Base-by-base conservation (phyloP, 139 green algal species). In the Ettlia oleoabundans region DNA sequence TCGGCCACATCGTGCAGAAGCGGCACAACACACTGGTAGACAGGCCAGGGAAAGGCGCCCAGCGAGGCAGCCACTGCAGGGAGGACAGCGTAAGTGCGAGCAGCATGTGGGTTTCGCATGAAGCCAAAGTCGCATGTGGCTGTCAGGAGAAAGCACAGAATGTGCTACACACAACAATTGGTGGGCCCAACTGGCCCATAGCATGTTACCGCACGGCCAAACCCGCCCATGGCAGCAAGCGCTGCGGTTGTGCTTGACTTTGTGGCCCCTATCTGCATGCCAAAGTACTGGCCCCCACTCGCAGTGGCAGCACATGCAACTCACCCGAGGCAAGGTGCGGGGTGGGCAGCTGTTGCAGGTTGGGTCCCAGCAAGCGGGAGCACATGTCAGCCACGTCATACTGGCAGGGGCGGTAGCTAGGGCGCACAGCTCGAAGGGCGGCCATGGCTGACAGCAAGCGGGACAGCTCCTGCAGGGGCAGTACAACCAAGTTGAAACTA, bases 21-120 rank as follows among this genome's bases (percentile, higher is more conserved):
- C 24, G 73, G 73, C 52, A 80, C 24, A 22, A 80, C 26, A 26
- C 73, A 78, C 72, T 78, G 73, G 53, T 80, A 80, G 4, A 80
- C 73, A 7, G 73, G 73, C 73, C 73, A 80, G 24, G 53, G 53
- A 53, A 80, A 80, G 37, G 37, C 35, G 52, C 52, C 52, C 35
- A 80, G 73, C 0, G 73, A 67, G 35, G 35, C 24, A 35, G 73
- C 73, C 13, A 80, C 73, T 80, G 73, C 51, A 8, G 33, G 22
- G 21, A 65, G 55, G 55, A 28, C 18, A 65, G 13, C 47, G 15
- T 15, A 58, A 58, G 47, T 58, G 47, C 10, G 10, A n/a, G n/a
- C n/a, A n/a, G n/a, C n/a, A n/a, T n/a, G n/a, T n/a, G n/a, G n/a
- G n/a, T n/a, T n/a, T n/a, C n/a, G n/a, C n/a, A n/a, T n/a, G n/a